Evolutionary conservation across 1,284 basidiomycete genomes (phyloP).

Genomic region (Trichosporon sp.): DNA sequence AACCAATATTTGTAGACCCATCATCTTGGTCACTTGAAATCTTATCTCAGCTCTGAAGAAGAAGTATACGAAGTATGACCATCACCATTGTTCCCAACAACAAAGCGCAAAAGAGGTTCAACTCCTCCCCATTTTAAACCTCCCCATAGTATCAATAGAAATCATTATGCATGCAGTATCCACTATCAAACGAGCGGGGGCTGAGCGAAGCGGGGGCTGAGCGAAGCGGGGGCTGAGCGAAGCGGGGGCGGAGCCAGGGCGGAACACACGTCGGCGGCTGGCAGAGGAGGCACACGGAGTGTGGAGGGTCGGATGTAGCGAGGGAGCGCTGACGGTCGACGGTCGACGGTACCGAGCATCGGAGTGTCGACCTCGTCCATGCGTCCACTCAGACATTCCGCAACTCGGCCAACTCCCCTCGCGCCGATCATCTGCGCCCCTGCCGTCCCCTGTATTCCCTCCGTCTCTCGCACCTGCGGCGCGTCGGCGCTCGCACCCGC

Average conservation of each 20-base stretch:
- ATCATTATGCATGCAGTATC: conserved; percentile 16
- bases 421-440: background rate
- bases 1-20: conserved; percentile 12
- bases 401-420: background rate
- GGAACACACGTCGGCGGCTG: too few species aligned
- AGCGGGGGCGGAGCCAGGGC: too few species aligned
- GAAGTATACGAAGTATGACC: background rate
- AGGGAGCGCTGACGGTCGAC: too few species aligned
- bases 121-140: conserved; percentile 19
- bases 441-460: too few species aligned
- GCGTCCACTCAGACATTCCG: too few species aligned
- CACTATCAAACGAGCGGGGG: background rate
- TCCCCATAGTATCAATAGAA: background rate
- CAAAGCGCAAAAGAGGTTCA: conserved; percentile 23
- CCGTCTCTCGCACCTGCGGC: too few species aligned
- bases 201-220: background rate
- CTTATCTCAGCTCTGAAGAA: too few species aligned
- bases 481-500: background rate
- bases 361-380: too few species aligned
- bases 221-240: background rate
- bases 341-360: too few species aligned
- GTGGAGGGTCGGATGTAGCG: background rate
- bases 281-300: background rate
- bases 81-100: background rate
- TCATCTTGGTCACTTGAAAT: background rate